These are phyloP conservation scores for Parmelia sp. DNA, from an alignment of 495 filamentous ascomycete species.

Conservation along the genomic window DNA sequence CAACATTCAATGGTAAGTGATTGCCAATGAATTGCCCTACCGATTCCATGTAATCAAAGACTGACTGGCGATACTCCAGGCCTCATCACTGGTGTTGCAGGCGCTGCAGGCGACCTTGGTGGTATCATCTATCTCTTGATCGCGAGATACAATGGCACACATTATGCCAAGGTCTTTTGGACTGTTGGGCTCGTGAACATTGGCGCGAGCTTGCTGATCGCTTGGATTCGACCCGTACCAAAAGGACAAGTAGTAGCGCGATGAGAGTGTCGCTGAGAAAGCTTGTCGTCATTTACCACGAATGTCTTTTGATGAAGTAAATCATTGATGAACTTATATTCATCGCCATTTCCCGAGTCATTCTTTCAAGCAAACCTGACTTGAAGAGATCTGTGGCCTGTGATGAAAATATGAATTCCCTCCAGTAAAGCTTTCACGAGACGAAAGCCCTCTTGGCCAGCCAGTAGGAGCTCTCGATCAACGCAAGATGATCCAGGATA, in stretches of 20 bases:
- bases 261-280: neutral
- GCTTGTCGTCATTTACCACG: too few species aligned
- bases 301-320: too few species aligned
- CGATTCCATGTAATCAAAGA: neutral
- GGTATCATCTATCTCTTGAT: constrained; percentile 81
- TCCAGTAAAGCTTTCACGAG: too few species aligned
- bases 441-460: too few species aligned
- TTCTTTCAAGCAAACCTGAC: too few species aligned
- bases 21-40: too few species aligned
- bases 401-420: too few species aligned
- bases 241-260: constrained; percentile 44
- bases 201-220: constrained; percentile 53
- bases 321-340: too few species aligned
- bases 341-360: too few species aligned
- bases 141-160: constrained; percentile 62
- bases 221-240: constrained; percentile 67
- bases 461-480: too few species aligned
- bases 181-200: constrained; percentile 69
- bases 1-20: constrained; percentile 61
- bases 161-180: constrained; percentile 68
- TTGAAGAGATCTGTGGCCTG: too few species aligned
- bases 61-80: constrained; percentile 35
- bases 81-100: constrained; percentile 70
- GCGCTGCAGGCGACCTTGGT: constrained; percentile 74
- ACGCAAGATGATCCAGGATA: too few species aligned